These are phyloP conservation scores for Penicillium parvum DNA, from an alignment of 495 filamentous ascomycete species.

Conservation along the genomic window DNA sequence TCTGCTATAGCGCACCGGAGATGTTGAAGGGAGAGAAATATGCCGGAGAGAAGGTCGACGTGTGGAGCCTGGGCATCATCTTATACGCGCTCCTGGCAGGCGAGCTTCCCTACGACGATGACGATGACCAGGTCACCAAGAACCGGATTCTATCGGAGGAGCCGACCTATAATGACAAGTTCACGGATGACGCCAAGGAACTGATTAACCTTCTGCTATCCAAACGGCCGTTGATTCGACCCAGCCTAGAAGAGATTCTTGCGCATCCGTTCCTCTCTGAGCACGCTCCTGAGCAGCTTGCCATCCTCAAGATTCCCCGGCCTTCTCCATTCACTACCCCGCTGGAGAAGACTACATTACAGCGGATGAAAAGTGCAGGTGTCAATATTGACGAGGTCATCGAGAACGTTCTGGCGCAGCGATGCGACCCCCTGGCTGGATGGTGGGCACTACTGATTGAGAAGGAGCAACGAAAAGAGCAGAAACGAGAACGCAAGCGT, in stretches of 20 bases:
- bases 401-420: conserved; percentile 84
- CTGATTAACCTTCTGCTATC: conserved; percentile 75
- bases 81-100: conserved; percentile 88
- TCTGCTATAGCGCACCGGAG: conserved; percentile 96
- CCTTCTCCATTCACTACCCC: conserved; percentile 82
- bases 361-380: conserved; percentile 91
- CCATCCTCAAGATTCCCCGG: conserved; percentile 79
- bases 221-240: conserved; percentile 81
- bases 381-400: conserved; percentile 93
- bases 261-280: conserved; percentile 86
- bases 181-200: conserved; percentile 70
- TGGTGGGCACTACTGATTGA: conserved; percentile 97
- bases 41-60: conserved; percentile 93
- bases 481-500: conserved; percentile 76
- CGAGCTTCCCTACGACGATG: conserved; percentile 94
- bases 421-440: conserved; percentile 84
- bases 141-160: conserved; percentile 78
- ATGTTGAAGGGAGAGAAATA: conserved; percentile 99
- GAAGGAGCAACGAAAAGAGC: conserved; percentile 90
- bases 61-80: conserved; percentile 97
- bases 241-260: conserved; percentile 81
- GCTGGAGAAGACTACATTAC: conserved; percentile 84
- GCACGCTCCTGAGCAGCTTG: conserved; percentile 82
- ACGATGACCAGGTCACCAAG: conserved; percentile 82
- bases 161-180: conserved; percentile 74